Percentiles rank a stretch among this genome's conserved stretches.
Evolutionary conservation across 176 grass and related monocot genomes (phyloP).

Genomic region (Bolboschoenus planiculmis): DNA sequence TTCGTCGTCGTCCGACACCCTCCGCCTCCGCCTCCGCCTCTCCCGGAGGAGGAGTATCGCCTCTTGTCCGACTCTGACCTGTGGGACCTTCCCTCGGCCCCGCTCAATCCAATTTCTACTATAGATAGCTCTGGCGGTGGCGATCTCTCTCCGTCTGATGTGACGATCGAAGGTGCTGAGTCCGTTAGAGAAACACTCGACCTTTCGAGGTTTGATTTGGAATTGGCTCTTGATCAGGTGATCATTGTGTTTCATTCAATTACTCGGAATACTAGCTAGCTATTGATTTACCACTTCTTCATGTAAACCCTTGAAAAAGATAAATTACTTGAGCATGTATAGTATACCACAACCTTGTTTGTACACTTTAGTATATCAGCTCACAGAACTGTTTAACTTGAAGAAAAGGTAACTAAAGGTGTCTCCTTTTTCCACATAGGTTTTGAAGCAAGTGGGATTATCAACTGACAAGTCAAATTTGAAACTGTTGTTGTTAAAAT

Average conservation of each 20-base stretch:
- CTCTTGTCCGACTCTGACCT: slow-evolving; percentile 66
- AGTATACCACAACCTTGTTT: too few species aligned
- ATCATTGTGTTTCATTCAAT: not conserved
- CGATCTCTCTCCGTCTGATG: slow-evolving; percentile 22
- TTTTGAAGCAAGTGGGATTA: slow-evolving; percentile 37
- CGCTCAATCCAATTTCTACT: slow-evolving; percentile 24
- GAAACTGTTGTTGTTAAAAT: slow-evolving; percentile 47
- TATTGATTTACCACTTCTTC: not conserved
- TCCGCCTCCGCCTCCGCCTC: slow-evolving; percentile 45
- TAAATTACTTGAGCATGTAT: not conserved
- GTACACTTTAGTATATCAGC: not conserved
- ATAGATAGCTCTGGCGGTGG: slow-evolving; percentile 1
- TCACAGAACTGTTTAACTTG: not conserved
- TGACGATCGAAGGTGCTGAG: slow-evolving; percentile 26
- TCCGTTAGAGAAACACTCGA: slow-evolving; percentile 37
- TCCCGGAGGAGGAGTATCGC: slow-evolving; percentile 60
- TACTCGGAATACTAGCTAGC: not conserved
- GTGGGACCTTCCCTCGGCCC: slow-evolving; percentile 75
- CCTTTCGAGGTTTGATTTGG: slow-evolving; percentile 49
- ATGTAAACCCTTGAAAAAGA: not conserved
- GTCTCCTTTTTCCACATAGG: slow-evolving; percentile 23
- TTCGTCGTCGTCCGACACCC: slow-evolving; percentile 53
- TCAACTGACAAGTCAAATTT: slow-evolving; percentile 12
- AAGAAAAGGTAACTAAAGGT: not conserved
- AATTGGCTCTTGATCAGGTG: slow-evolving; percentile 57